Conservation (phyloP, 2,329 filamentous ascomycete species). For the Ophiognomonia clavigignenti-juglandacearum region DNA sequence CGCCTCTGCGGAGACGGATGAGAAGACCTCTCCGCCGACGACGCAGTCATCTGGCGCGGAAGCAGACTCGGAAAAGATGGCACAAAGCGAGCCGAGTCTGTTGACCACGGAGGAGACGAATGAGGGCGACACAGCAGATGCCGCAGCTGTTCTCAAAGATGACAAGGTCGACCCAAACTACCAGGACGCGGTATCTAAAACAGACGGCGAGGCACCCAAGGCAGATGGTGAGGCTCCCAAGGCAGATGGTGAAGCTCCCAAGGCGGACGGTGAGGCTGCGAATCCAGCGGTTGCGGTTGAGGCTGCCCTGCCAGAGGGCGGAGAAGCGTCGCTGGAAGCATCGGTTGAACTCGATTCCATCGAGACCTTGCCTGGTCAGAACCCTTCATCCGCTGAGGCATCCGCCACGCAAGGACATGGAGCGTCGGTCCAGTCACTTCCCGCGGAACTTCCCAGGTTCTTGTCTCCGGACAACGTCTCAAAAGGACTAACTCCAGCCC, state of each 20-base stretch:
- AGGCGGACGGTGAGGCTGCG: neutral
- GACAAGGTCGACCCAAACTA: neutral
- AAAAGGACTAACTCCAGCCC: slow-evolving; percentile 6
- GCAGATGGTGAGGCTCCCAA: neutral
- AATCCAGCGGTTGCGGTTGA: neutral
- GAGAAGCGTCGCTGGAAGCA: neutral
- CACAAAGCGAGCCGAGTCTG: slow-evolving; percentile 12
- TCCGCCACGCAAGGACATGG: neutral
- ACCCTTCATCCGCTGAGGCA: neutral
- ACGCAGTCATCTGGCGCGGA: slow-evolving; percentile 20
- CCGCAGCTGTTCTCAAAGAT: neutral
- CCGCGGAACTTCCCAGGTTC: neutral
- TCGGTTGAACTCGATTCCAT: neutral
- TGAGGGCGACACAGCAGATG: slow-evolving; percentile 10
- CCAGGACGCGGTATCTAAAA: neutral
- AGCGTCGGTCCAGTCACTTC: neutral
- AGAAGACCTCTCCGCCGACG: slow-evolving; percentile 39
- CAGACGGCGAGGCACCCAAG: neutral
- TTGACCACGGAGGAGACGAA: slow-evolving; percentile 16
- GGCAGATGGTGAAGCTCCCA: neutral
- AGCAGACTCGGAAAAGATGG: slow-evolving; percentile 6
- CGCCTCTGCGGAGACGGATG: slow-evolving; percentile 36
- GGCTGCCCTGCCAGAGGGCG: neutral
- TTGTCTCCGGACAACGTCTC: too few species aligned
- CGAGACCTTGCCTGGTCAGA: neutral